phyloP scores from a whole-genome alignment of 768 basidiomycete genomes.

The Hericium rajendrae region DNA sequence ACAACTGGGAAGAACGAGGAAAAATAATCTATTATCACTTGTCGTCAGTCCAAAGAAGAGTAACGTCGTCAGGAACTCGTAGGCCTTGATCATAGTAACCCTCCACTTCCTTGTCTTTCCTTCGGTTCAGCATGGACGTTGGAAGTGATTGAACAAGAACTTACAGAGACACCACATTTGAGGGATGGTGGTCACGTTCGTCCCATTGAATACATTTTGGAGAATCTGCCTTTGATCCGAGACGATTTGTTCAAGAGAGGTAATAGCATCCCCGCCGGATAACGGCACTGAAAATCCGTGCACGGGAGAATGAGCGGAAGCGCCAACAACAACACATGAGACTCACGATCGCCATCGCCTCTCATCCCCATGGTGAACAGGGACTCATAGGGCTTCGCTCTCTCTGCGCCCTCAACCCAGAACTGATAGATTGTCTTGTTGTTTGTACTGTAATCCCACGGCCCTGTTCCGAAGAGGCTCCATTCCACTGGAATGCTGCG shows the following conservation, averaged over 20 bases:
- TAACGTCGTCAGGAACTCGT: slow-evolving; percentile 55
- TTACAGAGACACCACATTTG: slow-evolving; percentile 57
- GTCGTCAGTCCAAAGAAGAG: slow-evolving; percentile 63
- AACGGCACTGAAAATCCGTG: slow-evolving; percentile 34
- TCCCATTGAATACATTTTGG: slow-evolving; percentile 36
- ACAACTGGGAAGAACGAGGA: neutral
- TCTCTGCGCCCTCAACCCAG: slow-evolving; percentile 51
- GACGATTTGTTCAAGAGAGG: slow-evolving; percentile 45
- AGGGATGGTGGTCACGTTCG: slow-evolving; percentile 41
- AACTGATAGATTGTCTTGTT: slow-evolving; percentile 45
- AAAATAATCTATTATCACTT: slow-evolving; percentile 30
- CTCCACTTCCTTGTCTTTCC: slow-evolving; percentile 47
- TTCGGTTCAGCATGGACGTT: too few species aligned
- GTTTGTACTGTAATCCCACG: slow-evolving; percentile 57
- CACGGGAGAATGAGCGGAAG: neutral
- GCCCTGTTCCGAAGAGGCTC: slow-evolving; percentile 41
- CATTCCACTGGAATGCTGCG: slow-evolving; percentile 63
- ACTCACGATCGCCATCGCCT: slow-evolving; percentile 33
- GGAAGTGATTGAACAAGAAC: slow-evolving; percentile 10
- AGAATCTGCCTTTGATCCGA: slow-evolving; percentile 55
- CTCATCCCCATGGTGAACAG: slow-evolving; percentile 65
- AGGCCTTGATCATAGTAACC: slow-evolving; percentile 58
- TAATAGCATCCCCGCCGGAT: slow-evolving; percentile 38
- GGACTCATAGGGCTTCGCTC: slow-evolving; percentile 51
- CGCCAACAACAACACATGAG: neutral